Evolutionary conservation across 331 rosid species (phyloP).

Genomic region (Malus hybrid): DNA sequence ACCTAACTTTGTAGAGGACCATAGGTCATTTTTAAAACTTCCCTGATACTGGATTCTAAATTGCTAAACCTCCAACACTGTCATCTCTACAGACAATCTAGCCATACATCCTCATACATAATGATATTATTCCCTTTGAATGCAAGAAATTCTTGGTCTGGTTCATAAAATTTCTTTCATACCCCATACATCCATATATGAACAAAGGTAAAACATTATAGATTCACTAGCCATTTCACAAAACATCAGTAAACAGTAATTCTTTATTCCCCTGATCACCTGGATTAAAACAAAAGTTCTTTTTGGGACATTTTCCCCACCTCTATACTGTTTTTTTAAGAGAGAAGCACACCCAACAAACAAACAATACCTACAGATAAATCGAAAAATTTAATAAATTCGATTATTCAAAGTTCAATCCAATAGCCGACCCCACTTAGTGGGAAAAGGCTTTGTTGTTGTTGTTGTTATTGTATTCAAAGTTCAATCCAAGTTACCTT

Average conservation of each 20-base stretch:
- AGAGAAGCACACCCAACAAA: slow-evolving; percentile 9
- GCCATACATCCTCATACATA: background rate
- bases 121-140: background rate
- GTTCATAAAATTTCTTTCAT: background rate
- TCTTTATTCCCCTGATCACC: background rate
- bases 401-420: background rate
- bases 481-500: slow-evolving; percentile 44
- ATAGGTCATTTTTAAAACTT: background rate
- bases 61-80: background rate
- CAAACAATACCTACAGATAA: background rate
- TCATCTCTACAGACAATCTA: background rate
- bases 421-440: too few species aligned
- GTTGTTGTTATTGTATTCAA: too few species aligned
- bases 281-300: background rate
- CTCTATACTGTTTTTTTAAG: background rate
- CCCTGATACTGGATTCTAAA: background rate
- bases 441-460: too few species aligned
- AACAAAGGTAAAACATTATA: background rate
- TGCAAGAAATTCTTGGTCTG: background rate
- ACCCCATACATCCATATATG: background rate
- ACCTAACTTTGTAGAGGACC: background rate
- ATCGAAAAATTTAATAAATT: background rate
- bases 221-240: background rate
- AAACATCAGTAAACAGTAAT: background rate
- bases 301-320: background rate